Base-by-base conservation (phyloP, 345 rosid species). In the Populus deltoides region DNA sequence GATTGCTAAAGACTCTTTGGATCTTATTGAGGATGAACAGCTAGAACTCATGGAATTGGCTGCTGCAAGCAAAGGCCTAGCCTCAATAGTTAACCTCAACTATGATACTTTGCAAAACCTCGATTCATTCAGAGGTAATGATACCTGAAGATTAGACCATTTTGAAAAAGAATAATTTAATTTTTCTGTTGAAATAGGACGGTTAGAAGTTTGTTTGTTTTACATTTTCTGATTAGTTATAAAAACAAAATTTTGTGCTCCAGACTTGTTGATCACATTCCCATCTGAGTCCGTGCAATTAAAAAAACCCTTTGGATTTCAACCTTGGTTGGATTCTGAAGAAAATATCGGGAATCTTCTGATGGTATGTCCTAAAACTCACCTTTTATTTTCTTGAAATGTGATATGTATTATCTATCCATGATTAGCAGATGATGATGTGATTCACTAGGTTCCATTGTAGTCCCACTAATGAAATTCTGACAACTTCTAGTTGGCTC, bases 21-120 rank as follows among this genome's bases (percentile, higher is more conserved):
- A 94, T 88, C 98, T 97, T 82, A 86, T 97, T 69, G 99, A 97
- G 85, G 99, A 97, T 90, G 98, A 97, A 77, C 99, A 94, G 83
- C 88, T 94, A 82, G 99, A 97, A 84, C 90, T 97, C 85, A 94
- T 97, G 99, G 99, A 97, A 71, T 85, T 94, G 89, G 98, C 96
- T 72, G 94, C 97, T 88, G 83, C 86, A 49, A 92, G 88, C 88
- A 94, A 91, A 87, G 97, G 97, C 75, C 79, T 92, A 62, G 63
- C 85, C 65, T 90, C 98, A 63, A 86, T 92, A 70, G 85, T 92
- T 86, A 86, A 94, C 77, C 97, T 97, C 51, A 96, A 90, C 78
- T 94, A 91, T 41, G 88, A 90, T 71, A 86, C 94, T 57, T 81
- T 97, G 89, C 96, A 94, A 82, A 92, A 85, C 81, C 98, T 94